These are phyloP conservation scores for Colletotrichum cordylinicola DNA, from an alignment of 2,329 filamentous ascomycete species.

Conservation along the genomic window DNA sequence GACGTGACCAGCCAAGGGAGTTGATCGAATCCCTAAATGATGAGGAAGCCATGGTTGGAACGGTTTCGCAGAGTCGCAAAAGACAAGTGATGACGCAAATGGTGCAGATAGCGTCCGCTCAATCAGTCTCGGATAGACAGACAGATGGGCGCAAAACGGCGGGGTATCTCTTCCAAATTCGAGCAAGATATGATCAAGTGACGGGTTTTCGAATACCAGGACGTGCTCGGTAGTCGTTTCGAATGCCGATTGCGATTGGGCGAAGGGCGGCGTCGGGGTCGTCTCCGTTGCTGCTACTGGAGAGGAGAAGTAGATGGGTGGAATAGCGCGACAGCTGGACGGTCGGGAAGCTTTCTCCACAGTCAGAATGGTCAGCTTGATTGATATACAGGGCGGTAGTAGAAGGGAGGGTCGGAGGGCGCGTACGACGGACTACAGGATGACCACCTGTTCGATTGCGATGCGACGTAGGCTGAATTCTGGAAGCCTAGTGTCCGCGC, in stretches of 20 bases:
- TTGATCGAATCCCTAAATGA: conserved; percentile 95
- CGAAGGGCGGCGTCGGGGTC: not conserved
- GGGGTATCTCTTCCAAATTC: not conserved
- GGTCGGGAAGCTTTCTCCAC: not conserved
- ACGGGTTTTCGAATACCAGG: not conserved
- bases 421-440: not conserved
- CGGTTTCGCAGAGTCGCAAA: not conserved
- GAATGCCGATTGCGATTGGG: not conserved
- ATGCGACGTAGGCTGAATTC: not conserved
- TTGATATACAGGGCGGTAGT: not conserved
- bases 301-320: not conserved
- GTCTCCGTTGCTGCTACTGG: not conserved
- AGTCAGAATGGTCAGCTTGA: conserved; percentile 2
- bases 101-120: not conserved
- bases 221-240: not conserved
- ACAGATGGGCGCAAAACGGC: not conserved
- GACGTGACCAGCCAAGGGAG: conserved; percentile 91
- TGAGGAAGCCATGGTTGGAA: conserved; percentile 74
- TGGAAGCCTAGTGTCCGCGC: conserved; percentile 17
- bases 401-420: not conserved
- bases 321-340: conserved; percentile 14
- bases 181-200: conserved; percentile 4
- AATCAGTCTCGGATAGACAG: not conserved
- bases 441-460: conserved; percentile 13
- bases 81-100: not conserved